Evolutionary conservation across 2,329 filamentous ascomycete genomes (phyloP).

Genomic region (Aureobasidium sp.): DNA sequence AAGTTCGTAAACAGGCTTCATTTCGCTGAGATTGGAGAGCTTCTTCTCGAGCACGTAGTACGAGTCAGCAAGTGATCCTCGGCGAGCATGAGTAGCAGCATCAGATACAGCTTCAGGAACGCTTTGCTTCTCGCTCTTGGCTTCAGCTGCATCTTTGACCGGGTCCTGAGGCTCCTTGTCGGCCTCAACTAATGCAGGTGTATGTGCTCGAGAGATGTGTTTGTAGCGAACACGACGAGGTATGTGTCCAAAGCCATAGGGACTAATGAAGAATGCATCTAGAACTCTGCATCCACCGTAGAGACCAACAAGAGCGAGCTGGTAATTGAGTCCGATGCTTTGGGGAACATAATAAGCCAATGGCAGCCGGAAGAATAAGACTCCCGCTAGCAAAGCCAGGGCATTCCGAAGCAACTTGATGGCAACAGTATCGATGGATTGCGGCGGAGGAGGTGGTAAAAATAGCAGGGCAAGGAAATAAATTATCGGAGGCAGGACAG

Average conservation of each 20-base stretch:
- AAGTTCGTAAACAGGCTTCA: slow-evolving; percentile 31
- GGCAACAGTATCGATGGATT: slow-evolving; percentile 26
- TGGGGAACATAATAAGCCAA: slow-evolving; percentile 38
- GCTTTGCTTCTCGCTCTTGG: not conserved
- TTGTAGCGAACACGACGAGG: slow-evolving; percentile 37
- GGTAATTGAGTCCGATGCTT: slow-evolving; percentile 40
- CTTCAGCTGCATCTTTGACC: not conserved
- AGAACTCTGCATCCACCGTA: slow-evolving; percentile 38
- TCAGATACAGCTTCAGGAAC: not conserved
- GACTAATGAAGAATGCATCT: slow-evolving; percentile 40
- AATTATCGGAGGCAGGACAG: slow-evolving; percentile 34
- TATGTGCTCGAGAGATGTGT: slow-evolving; percentile 29
- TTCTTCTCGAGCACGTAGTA: slow-evolving; percentile 16
- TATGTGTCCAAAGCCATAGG: slow-evolving; percentile 35
- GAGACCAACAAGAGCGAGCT: slow-evolving; percentile 37
- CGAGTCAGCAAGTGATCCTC: slow-evolving; percentile 15
- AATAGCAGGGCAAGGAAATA: slow-evolving; percentile 39
- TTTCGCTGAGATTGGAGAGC: slow-evolving; percentile 11
- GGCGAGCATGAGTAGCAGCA: slow-evolving; percentile 7
- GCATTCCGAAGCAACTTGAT: slow-evolving; percentile 31
- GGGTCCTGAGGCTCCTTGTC: not conserved
- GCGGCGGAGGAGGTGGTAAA: slow-evolving; percentile 35
- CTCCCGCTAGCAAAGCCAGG: slow-evolving; percentile 32
- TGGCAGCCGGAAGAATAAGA: slow-evolving; percentile 38
- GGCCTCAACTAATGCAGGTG: slow-evolving; percentile 18